Evolutionary conservation across 805 yeast genomes (phyloP).

Genomic region (Monosporozyma servazzii): DNA sequence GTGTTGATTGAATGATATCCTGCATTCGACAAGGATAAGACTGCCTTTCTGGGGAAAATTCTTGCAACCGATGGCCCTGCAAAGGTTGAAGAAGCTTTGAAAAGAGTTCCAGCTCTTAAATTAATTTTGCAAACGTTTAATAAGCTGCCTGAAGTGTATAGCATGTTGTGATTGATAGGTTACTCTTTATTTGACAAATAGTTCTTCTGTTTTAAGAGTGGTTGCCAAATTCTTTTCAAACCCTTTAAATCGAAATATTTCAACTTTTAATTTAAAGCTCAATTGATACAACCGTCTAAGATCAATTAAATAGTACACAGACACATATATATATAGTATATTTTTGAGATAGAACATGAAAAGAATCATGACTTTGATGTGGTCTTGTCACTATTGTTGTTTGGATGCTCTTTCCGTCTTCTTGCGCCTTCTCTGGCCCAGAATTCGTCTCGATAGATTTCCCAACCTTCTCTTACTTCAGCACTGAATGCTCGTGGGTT

Average conservation of each 20-base stretch:
- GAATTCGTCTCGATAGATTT: slow-evolving; percentile 81
- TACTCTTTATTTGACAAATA: background rate
- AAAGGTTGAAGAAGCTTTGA: background rate
- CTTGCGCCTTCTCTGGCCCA: slow-evolving; percentile 81
- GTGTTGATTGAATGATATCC: background rate
- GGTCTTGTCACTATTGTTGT: background rate
- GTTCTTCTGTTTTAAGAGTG: background rate
- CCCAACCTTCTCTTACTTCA: slow-evolving; percentile 90
- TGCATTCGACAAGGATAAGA: background rate
- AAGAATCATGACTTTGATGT: background rate
- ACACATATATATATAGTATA: background rate
- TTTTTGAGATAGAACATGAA: background rate
- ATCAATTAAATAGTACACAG: background rate
- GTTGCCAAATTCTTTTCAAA: background rate
- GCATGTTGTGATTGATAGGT: background rate
- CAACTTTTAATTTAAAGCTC: background rate
- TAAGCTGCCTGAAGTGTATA: background rate
- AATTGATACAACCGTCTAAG: background rate
- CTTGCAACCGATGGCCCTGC: background rate
- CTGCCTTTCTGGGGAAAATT: background rate
- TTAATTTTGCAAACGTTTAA: background rate
- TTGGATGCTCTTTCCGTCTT: slow-evolving; percentile 29
- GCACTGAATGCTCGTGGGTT: slow-evolving; percentile 76
- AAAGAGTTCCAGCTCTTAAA: background rate
- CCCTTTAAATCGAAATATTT: background rate